phyloP scores from a whole-genome alignment of 2,329 filamentous ascomycete genomes.

The Magnaporthiopsis rhizophila region DNA sequence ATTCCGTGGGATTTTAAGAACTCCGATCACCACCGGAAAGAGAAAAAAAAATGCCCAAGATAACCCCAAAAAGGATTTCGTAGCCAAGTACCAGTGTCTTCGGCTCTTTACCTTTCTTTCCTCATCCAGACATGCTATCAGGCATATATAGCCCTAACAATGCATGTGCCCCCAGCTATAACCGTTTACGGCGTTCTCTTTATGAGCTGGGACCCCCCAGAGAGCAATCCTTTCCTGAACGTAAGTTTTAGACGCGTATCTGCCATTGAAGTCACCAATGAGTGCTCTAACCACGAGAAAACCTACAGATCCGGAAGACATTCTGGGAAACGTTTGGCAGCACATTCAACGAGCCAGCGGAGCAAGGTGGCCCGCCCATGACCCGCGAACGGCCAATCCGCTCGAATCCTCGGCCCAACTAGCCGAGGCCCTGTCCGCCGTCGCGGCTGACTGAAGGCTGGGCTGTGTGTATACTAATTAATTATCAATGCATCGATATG shows the following conservation, averaged over 20 bases:
- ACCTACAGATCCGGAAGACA: slow-evolving; percentile 15
- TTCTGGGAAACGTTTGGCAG: slow-evolving; percentile 17
- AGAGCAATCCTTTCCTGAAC: slow-evolving; percentile 38
- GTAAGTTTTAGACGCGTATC: slow-evolving; percentile 26
- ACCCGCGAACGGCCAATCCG: not conserved
- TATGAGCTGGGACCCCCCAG: slow-evolving; percentile 45
- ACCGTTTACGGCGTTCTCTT: slow-evolving; percentile 51
- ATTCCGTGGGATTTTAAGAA: no score
- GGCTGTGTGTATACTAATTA: not conserved
- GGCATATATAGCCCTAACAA: not conserved
- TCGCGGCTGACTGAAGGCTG: no score
- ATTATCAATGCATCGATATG: not conserved
- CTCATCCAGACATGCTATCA: not conserved
- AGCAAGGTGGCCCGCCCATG: not conserved
- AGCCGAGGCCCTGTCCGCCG: not conserved
- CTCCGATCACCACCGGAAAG: no score
- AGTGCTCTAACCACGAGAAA: not conserved
- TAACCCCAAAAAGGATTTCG: no score
- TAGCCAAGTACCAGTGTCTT: no score
- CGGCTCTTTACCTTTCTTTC: no score
- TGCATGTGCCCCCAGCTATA: slow-evolving; percentile 32
- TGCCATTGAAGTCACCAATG: not conserved
- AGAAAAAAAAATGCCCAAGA: no score
- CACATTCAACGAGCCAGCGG: not conserved
- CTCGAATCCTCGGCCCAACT: not conserved